These are phyloP conservation scores for Cryptosporidium ryanae DNA, from an alignment of 169 alveolate genomes.

Conservation along the genomic window DNA sequence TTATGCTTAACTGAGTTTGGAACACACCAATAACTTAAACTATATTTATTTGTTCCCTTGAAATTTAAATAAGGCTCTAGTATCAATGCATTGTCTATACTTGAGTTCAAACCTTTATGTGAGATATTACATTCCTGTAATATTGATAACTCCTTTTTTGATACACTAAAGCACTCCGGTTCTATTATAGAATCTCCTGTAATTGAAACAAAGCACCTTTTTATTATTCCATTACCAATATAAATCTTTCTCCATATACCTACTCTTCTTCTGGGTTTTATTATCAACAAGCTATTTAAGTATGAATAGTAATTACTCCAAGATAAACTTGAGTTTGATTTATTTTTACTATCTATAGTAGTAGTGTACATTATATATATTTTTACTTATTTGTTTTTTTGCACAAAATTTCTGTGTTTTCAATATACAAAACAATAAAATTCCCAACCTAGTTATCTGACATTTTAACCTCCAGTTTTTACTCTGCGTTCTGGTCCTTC, in stretches of 20 bases:
- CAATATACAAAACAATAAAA: background rate
- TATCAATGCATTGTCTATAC: constrained; percentile 11
- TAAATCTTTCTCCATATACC: constrained; percentile 66
- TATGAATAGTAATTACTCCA: constrained; percentile 32
- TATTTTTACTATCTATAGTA: constrained; percentile 1
- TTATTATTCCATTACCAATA: constrained; percentile 18
- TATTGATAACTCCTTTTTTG: constrained; percentile 39
- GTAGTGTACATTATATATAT: background rate
- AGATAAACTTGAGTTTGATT: background rate
- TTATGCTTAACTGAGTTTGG: constrained; percentile 43
- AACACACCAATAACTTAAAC: constrained; percentile 48
- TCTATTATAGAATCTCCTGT: constrained; percentile 50
- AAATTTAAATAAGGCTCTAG: constrained; percentile 28
- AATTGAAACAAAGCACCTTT: constrained; percentile 37
- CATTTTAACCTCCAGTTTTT: too few relatives aligned
- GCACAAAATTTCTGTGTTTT: background rate
- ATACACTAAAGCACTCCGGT: constrained; percentile 66
- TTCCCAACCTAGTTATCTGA: too few relatives aligned
- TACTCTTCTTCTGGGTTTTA: constrained; percentile 43
- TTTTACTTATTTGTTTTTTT: background rate
- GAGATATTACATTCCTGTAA: constrained; percentile 11
- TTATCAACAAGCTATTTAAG: constrained; percentile 27
- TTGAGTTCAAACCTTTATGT: constrained; percentile 50
- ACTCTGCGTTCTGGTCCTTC: too few relatives aligned
- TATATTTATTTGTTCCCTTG: constrained; percentile 21